A percentile compares a stretch with the other conserved stretches of the same genome.
phyloP scores from a whole-genome alignment of 106 monocot species.

The Ottelia alismoides region DNA sequence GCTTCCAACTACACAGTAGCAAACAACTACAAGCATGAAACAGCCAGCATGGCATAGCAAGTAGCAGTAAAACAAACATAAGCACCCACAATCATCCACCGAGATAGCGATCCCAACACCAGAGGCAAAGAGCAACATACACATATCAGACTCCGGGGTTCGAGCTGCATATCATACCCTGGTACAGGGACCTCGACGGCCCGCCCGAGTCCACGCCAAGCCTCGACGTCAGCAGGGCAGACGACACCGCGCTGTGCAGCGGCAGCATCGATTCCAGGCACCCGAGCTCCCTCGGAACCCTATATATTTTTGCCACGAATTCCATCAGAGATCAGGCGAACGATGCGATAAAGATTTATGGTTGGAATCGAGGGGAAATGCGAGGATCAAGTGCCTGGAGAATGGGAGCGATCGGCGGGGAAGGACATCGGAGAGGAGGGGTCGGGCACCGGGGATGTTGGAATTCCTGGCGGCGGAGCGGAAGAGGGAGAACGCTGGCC shows the following conservation, averaged over 20 bases:
- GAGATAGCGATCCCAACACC: background rate
- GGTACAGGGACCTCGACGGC: conserved; percentile 52
- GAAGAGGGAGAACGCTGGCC: conserved; percentile 41
- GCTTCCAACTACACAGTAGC: too few relatives aligned
- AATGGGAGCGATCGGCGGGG: conserved; percentile 1
- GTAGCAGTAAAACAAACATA: too few relatives aligned
- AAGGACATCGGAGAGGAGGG: conserved; percentile 6
- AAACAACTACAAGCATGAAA: too few relatives aligned
- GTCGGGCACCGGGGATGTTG: background rate
- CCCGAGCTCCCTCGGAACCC: conserved; percentile 24
- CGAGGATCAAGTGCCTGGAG: conserved; percentile 14
- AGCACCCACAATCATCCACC: too few relatives aligned
- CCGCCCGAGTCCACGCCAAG: conserved; percentile 47
- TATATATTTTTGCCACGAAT: background rate
- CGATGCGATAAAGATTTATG: background rate
- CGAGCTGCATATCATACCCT: conserved; percentile 91
- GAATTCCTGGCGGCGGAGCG: conserved; percentile 8
- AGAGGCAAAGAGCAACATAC: conserved; percentile 4
- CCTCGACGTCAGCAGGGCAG: conserved; percentile 70
- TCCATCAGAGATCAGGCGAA: background rate
- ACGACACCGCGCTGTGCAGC: conserved; percentile 84
- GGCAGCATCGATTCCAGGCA: conserved; percentile 58
- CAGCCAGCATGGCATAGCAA: too few relatives aligned
- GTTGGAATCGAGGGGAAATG: background rate
- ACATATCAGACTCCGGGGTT: conserved; percentile 73